Evolutionary conservation across 1,284 basidiomycete genomes (phyloP).

Genomic region (Trametes sp.): DNA sequence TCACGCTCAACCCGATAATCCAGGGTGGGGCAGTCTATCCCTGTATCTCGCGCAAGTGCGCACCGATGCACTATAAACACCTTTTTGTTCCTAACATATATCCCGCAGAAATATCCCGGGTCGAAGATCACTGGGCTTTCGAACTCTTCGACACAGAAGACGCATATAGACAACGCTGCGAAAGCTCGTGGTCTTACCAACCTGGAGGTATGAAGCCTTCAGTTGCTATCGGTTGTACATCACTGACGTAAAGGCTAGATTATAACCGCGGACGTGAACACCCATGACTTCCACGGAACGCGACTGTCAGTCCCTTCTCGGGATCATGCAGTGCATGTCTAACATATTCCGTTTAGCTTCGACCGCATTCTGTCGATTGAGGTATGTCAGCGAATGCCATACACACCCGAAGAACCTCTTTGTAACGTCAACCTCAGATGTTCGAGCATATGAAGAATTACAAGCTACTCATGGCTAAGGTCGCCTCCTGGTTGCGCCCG

Average conservation of each 20-base stretch:
- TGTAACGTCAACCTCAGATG: constrained; percentile 54
- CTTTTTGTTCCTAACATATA: too few species aligned
- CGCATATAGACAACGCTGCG: constrained; percentile 67
- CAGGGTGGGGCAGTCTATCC: constrained; percentile 78
- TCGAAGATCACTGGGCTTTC: constrained; percentile 72
- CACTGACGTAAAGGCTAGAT: too few species aligned
- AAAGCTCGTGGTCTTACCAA: constrained; percentile 64
- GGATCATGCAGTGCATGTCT: background rate
- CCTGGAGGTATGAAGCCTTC: constrained; percentile 63
- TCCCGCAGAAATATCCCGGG: constrained; percentile 71
- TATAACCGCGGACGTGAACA: constrained; percentile 79
- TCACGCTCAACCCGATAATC: background rate
- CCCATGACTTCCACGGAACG: constrained; percentile 62
- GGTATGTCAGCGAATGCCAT: constrained; percentile 41
- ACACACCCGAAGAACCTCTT: background rate
- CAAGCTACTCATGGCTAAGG: constrained; percentile 67
- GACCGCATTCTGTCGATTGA: constrained; percentile 81
- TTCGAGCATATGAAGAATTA: constrained; percentile 89
- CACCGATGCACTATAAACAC: background rate
- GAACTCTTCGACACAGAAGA: constrained; percentile 78
- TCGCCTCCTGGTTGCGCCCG: constrained; percentile 74
- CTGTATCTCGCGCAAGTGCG: constrained; percentile 72
- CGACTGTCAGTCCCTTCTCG: constrained; percentile 50
- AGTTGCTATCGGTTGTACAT: too few species aligned
- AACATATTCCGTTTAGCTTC: constrained; percentile 53